A percentile compares a stretch with the other conserved stretches of the same genome.
phyloP scores from a whole-genome alignment of 2,329 filamentous ascomycete species.

The Verticillium dahliae region DNA sequence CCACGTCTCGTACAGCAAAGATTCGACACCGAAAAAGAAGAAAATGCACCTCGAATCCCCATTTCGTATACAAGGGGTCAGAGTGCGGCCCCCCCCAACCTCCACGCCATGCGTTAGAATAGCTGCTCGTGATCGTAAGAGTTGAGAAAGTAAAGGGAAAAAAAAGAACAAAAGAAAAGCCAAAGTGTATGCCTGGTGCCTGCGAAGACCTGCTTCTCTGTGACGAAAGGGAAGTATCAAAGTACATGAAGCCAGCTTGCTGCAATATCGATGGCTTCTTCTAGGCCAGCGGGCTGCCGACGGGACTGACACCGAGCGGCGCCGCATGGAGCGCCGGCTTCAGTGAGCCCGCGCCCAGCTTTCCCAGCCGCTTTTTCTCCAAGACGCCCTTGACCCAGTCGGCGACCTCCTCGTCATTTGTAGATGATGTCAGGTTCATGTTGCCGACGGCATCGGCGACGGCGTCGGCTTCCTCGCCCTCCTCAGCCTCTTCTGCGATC shows the following conservation, averaged over 20 bases:
- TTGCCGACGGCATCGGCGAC: constrained; percentile 36
- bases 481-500: constrained; percentile 58
- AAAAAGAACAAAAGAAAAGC: neutral
- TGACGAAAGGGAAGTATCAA: constrained; percentile 16
- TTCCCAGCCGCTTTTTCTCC: constrained; percentile 56
- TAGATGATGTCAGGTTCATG: constrained; percentile 31
- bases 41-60: neutral
- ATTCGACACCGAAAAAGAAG: neutral
- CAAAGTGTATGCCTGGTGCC: neutral
- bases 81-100: neutral
- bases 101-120: neutral
- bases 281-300: constrained; percentile 28
- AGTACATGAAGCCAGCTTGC: constrained; percentile 2
- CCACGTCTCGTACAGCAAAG: neutral
- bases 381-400: constrained; percentile 75
- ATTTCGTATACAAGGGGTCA: neutral
- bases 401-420: constrained; percentile 74
- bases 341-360: constrained; percentile 36
- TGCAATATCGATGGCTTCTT: neutral
- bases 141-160: neutral
- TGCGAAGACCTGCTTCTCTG: constrained; percentile 6
- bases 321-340: constrained; percentile 86
- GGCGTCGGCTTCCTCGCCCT: constrained; percentile 42
- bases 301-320: constrained; percentile 66
- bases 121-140: neutral